A percentile compares a stretch with the other conserved stretches of the same genome.
Conservation (phyloP, 2,329 filamentous ascomycete genomes). For the Drechslerella stenobrocha region DNA sequence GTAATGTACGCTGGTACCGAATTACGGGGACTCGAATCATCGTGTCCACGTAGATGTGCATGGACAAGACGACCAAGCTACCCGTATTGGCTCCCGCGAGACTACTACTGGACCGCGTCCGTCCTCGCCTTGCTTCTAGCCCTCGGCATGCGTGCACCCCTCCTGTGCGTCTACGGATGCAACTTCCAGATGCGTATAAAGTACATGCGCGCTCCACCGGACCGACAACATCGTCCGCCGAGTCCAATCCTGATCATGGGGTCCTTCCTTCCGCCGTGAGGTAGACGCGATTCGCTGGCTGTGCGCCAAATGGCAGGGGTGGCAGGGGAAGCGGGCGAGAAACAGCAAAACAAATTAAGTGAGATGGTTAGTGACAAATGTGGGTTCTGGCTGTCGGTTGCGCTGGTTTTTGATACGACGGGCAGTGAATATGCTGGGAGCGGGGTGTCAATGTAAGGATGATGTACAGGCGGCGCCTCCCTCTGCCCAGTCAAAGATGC, state of each 20-base stretch:
- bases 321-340: too few species aligned
- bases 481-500: background rate
- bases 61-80: background rate
- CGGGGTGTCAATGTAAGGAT: background rate
- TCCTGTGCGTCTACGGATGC: conserved; percentile 1
- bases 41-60: conserved; percentile 5
- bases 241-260: background rate
- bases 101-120: background rate
- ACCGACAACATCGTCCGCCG: too few species aligned
- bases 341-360: too few species aligned
- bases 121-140: background rate
- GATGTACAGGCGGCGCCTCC: conserved; percentile 4
- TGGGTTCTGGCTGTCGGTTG: background rate
- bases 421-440: background rate
- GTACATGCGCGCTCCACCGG: background rate
- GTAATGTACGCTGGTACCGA: background rate
- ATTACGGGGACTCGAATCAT: conserved; percentile 1
- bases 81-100: background rate
- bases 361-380: too few species aligned
- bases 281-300: too few species aligned
- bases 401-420: background rate
- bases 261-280: background rate
- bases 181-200: conserved; percentile 2
- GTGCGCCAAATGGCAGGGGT: too few species aligned
- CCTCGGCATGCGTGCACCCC: background rate